phyloP scores from a whole-genome alignment of 2,329 filamentous ascomycete species.

The Karstenula rhodostoma region DNA sequence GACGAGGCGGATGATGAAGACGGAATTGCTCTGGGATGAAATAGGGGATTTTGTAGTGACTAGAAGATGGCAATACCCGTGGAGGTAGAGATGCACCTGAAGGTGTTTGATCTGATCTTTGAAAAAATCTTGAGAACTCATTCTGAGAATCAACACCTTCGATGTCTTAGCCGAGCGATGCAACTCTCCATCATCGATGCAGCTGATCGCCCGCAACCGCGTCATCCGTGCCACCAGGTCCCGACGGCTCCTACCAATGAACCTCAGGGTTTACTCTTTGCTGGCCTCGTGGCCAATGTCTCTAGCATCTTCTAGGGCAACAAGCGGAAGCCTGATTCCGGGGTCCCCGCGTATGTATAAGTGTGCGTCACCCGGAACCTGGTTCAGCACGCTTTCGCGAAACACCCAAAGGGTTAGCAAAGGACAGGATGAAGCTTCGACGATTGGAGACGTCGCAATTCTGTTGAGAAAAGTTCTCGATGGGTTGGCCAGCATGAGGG shows the following conservation, averaged over 20 bases:
- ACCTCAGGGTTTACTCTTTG: neutral
- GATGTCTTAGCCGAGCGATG: neutral
- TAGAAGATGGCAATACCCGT: too few relatives aligned
- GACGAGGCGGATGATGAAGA: constrained; percentile 23
- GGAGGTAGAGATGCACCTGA: too few relatives aligned
- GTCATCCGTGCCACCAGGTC: constrained; percentile 2
- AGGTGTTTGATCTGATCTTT: too few relatives aligned
- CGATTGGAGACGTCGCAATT: constrained; percentile 25
- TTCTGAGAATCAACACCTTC: neutral
- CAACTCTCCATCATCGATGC: neutral
- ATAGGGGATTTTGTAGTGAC: too few relatives aligned
- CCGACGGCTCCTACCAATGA: neutral
- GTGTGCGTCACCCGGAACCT: neutral
- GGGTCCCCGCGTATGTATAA: neutral
- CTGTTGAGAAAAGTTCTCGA: constrained; percentile 24
- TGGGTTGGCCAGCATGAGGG: constrained; percentile 31
- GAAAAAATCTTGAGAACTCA: neutral
- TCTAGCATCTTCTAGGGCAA: neutral
- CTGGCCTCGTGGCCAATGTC: neutral
- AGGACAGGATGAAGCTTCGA: constrained; percentile 24
- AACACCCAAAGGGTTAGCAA: neutral
- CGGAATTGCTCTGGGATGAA: constrained; percentile 17
- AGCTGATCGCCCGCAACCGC: neutral
- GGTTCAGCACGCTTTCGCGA: neutral
- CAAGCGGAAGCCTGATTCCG: neutral